A percentile compares a stretch with the other conserved stretches of the same genome.
Conservation (phyloP, 2,329 filamentous ascomycete species). For the Pseudogymnoascus sp. region DNA sequence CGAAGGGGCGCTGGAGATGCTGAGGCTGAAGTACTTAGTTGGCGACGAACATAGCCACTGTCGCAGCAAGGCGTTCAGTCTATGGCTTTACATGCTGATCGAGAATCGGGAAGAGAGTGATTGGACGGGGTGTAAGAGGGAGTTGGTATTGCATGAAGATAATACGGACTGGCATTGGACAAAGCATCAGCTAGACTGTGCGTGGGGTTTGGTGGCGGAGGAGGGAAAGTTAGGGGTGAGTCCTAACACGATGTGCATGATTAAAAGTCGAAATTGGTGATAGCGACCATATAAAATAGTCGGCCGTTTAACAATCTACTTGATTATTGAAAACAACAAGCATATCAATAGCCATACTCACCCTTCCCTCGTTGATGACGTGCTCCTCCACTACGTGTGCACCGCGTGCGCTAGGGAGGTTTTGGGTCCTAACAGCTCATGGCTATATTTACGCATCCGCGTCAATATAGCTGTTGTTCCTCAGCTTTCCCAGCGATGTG, state of each 20-base stretch:
- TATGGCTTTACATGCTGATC: neutral
- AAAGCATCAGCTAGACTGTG: neutral
- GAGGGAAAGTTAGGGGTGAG: neutral
- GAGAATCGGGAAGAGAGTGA: neutral
- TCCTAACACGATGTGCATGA: neutral
- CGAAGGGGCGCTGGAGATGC: neutral
- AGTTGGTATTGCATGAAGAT: neutral
- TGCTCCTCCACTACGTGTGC: too few relatives aligned
- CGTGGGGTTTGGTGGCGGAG: neutral
- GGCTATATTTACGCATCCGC: too few relatives aligned
- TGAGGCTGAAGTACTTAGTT: neutral
- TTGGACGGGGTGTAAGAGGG: neutral
- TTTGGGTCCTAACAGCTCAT: too few relatives aligned
- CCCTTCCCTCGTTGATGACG: too few relatives aligned
- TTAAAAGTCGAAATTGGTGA: neutral
- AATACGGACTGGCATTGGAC: neutral
- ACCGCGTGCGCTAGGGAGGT: too few relatives aligned
- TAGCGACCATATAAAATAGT: neutral
- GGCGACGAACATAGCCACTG: neutral
- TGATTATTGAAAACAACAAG: neutral
- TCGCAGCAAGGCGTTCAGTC: neutral
- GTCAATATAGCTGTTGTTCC: neutral
- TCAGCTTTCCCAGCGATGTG: neutral
- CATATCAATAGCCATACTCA: too few relatives aligned
- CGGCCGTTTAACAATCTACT: neutral